These are phyloP conservation scores for Quercus tomentella DNA, from an alignment of 331 rosid genomes.

Conservation along the genomic window DNA sequence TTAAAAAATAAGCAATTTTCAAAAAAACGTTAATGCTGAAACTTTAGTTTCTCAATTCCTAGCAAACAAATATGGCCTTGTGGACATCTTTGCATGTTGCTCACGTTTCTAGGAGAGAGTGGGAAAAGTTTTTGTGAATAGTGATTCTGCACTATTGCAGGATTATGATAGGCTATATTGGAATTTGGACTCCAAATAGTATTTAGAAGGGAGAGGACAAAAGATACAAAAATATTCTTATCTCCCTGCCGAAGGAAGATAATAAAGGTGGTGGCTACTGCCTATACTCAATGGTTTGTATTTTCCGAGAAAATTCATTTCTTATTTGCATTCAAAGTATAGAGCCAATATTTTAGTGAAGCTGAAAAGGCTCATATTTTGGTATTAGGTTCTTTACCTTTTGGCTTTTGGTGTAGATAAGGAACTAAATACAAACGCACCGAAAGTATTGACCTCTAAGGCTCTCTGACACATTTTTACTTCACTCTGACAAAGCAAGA, in stretches of 20 bases:
- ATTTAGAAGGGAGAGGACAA: constrained; percentile 1
- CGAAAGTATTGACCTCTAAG: too few relatives aligned
- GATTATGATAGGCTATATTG: not conserved
- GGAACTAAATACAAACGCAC: too few relatives aligned
- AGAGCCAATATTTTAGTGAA: not conserved
- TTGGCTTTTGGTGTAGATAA: too few relatives aligned
- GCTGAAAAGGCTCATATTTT: too few relatives aligned
- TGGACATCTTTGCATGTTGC: constrained; percentile 3
- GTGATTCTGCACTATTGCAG: not conserved
- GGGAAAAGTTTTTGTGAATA: not conserved
- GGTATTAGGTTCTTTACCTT: too few relatives aligned
- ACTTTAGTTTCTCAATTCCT: not conserved
- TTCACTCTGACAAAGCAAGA: too few relatives aligned
- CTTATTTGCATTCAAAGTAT: not conserved
- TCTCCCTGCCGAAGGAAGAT: constrained; percentile 30
- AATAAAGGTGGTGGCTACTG: constrained; percentile 6
- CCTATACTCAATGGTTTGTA: not conserved
- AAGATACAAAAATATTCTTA: constrained; percentile 29
- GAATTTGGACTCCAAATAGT: constrained; percentile 21
- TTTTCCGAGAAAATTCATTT: not conserved
- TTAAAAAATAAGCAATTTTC: too few relatives aligned
- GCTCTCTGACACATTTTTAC: too few relatives aligned
- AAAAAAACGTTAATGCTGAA: too few relatives aligned
- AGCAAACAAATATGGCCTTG: not conserved
- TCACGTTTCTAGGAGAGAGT: constrained; percentile 7